phyloP scores from a whole-genome alignment of 2,329 filamentous ascomycete genomes.

The Monilinia vaccinii-corymbosi region DNA sequence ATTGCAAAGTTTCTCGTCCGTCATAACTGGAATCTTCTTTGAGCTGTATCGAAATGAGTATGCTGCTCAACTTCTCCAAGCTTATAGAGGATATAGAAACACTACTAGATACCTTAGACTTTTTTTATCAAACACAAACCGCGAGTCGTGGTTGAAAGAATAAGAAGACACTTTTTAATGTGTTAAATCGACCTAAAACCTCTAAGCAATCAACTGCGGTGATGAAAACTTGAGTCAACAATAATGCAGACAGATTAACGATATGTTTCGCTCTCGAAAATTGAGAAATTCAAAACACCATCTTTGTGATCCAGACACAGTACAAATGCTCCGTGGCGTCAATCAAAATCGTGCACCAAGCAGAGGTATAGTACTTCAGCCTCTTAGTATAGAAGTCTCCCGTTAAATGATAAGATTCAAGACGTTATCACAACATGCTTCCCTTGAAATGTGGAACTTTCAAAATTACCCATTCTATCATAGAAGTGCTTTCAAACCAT shows the following conservation, averaged over 20 bases:
- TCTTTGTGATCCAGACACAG: no score
- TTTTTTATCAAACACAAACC: background rate
- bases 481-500: background rate
- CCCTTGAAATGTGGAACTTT: background rate
- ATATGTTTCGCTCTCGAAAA: background rate
- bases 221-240: background rate
- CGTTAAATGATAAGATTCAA: background rate
- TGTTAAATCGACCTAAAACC: background rate
- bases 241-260: background rate
- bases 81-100: background rate
- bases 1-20: background rate
- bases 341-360: background rate
- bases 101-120: background rate
- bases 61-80: no score
- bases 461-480: background rate
- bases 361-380: background rate
- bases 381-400: background rate
- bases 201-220: background rate
- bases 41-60: background rate
- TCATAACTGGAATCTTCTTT: background rate
- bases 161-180: no score
- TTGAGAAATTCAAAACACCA: no score
- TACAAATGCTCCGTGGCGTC: background rate
- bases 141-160: background rate
- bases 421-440: background rate